Base-by-base conservation (phyloP, 2,329 filamentous ascomycete genomes). In the Neodidymelliopsis sp. region DNA sequence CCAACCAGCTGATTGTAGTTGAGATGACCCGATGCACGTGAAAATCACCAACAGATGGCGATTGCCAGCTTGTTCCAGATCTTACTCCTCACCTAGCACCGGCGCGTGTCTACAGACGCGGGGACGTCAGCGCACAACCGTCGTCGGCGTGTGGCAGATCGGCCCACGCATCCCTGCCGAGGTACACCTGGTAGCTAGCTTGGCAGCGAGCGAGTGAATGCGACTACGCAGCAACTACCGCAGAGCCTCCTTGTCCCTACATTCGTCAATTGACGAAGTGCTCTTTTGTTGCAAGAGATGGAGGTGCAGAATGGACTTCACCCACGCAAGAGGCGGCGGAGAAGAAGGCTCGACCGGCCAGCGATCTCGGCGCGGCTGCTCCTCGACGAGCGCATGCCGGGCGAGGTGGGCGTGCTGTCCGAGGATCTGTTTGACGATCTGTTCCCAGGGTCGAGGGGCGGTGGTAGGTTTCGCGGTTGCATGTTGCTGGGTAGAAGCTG, bases 391-490 rank as follows among this genome's bases (percentile, higher is more conserved):
- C 87, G 89, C 71, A 81, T 96, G 63, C 90, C 88, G 74, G 90
- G 90, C 42, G 90, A 96, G 68, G 82, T 92, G 54, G 94, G 91
- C 56, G 83, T 94, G 57, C 75, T 97, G 42, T 96, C 93, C 10
- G 87, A 91, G 64, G 91, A 96, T 72, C 80, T 99, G 40, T 91
- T 92, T 65, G 79, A 82, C 35, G 89, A 95, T 67, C 81, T 97
- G 40, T 91, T 95, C 75, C 86, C 89, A 12, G 69, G 62, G 18
- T 51, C 58, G 24, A 62, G 49, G 22, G 37, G 30, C 18, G 28
- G 46, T 20, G 67, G 67, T 70, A 62, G 25, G 56, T 41, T 10
- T 10, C 3, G 13, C 6, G 18, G 19, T n/a, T 12, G 4, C n/a
- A 2, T n/a, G 10, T 20, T 22, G 44, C 49, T 53, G 28, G 53